Evolutionary conservation across 768 basidiomycete genomes (phyloP).

Genomic region (Tephrocybe sp.): DNA sequence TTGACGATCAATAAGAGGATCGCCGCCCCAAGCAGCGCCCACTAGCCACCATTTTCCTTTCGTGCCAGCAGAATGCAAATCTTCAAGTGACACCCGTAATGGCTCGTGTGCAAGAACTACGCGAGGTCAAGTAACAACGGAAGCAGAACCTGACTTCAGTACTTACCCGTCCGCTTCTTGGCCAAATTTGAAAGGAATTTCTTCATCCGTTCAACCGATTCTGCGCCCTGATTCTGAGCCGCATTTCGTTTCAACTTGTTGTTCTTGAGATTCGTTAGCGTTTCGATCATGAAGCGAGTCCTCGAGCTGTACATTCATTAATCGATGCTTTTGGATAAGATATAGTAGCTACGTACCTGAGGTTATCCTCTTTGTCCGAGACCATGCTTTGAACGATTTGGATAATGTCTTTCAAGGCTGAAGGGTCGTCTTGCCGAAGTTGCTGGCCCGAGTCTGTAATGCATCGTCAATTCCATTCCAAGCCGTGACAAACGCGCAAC

Average conservation of each 20-base stretch:
- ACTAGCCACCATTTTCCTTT: conserved; percentile 99
- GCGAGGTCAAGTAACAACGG: neutral
- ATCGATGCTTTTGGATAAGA: no score
- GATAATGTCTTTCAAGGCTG: conserved; percentile 89
- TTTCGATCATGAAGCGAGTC: conserved; percentile 94
- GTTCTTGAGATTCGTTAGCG: conserved; percentile 87
- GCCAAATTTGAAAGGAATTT: conserved; percentile 76
- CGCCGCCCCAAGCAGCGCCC: conserved; percentile 93
- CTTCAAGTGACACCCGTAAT: conserved; percentile 80
- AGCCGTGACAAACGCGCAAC: conserved; percentile 21
- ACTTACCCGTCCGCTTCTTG: conserved; percentile 75
- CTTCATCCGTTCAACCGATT: conserved; percentile 84
- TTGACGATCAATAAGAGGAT: conserved; percentile 81
- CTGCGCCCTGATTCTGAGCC: conserved; percentile 68
- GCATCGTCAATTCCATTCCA: neutral
- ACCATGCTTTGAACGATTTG: conserved; percentile 76
- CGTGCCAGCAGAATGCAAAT: conserved; percentile 79
- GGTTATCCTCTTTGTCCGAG: conserved; percentile 42
- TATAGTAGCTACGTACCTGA: conserved; percentile 45
- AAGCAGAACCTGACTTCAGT: neutral
- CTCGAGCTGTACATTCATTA: conserved; percentile 63
- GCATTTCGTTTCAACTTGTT: conserved; percentile 73
- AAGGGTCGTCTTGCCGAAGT: conserved; percentile 89
- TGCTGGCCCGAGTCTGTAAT: conserved; percentile 85
- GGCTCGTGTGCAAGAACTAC: conserved; percentile 83